These are phyloP conservation scores for Malus hybrid DNA, from an alignment of 331 rosid species.

Conservation along the genomic window DNA sequence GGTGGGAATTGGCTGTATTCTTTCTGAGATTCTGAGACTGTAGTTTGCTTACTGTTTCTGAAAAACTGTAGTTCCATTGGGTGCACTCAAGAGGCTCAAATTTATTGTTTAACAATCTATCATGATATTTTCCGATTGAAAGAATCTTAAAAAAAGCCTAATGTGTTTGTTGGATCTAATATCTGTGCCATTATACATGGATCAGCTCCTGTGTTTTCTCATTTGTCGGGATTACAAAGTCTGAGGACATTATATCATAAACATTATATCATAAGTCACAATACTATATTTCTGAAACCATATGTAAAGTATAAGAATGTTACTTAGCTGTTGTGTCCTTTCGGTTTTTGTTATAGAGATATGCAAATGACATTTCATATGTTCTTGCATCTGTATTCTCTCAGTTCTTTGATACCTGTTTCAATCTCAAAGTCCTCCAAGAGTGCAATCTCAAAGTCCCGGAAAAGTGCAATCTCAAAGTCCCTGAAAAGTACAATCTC, in stretches of 20 bases:
- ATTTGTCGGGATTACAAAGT: not conserved
- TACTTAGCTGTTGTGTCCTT: not conserved
- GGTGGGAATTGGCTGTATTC: not conserved
- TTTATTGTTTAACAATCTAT: not conserved
- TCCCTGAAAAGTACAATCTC: constrained; percentile 18
- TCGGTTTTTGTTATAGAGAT: not conserved
- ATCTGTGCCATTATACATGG: not conserved
- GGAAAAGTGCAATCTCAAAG: not conserved
- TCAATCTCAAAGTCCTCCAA: constrained; percentile 18
- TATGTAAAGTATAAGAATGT: not conserved
- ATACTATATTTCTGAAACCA: not conserved
- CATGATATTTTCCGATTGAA: not conserved
- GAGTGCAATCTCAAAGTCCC: constrained; percentile 1
- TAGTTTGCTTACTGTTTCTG: not conserved
- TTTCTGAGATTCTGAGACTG: not conserved
- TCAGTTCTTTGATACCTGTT: constrained; percentile 32
- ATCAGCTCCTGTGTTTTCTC: not conserved
- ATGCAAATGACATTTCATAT: constrained; percentile 5
- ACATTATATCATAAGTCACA: not conserved
- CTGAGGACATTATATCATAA: not conserved
- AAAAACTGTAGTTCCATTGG: not conserved
- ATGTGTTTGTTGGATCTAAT: not conserved
- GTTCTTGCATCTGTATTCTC: constrained; percentile 15
- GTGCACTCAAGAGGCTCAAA: not conserved
- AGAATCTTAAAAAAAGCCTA: not conserved